These are phyloP conservation scores for Crucibulum laeve DNA, from an alignment of 768 basidiomycete species.

Conservation along the genomic window DNA sequence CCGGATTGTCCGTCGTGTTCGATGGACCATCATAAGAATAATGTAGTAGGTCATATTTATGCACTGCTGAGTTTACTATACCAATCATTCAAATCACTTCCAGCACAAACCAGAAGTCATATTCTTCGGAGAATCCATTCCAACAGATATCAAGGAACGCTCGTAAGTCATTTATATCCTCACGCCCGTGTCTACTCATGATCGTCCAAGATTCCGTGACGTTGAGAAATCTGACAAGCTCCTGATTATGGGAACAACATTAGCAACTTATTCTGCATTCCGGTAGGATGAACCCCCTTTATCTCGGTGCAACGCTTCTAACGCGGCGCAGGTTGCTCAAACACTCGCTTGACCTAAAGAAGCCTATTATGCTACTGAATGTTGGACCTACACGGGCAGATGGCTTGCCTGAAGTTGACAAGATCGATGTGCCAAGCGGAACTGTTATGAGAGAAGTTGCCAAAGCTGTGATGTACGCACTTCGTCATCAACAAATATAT, in stretches of 20 bases:
- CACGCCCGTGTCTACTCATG: not conserved
- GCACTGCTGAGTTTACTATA: not conserved
- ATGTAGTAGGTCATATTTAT: conserved; percentile 42
- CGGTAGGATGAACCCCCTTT: conserved; percentile 43
- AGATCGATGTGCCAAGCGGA: conserved; percentile 76
- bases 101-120: conserved; percentile 80
- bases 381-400: conserved; percentile 89
- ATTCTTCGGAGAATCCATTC: conserved; percentile 90
- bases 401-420: conserved; percentile 58
- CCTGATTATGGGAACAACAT: conserved; percentile 82
- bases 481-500: conserved; percentile 5
- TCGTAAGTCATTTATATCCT: conserved; percentile 48
- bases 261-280: conserved; percentile 92
- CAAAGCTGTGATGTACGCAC: conserved; percentile 52
- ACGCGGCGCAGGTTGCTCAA: conserved; percentile 61
- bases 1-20: conserved; percentile 74
- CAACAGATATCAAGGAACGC: conserved; percentile 53
- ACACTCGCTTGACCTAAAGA: conserved; percentile 68
- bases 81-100: not conserved
- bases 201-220: conserved; percentile 42
- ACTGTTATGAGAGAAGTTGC: conserved; percentile 68
- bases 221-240: conserved; percentile 62
- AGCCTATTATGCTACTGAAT: conserved; percentile 80
- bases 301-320: conserved; percentile 1
- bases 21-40: conserved; percentile 48